Evolutionary conservation across 2,329 filamentous ascomycete genomes (phyloP).

Genomic region (Bipolaris gigantea): DNA sequence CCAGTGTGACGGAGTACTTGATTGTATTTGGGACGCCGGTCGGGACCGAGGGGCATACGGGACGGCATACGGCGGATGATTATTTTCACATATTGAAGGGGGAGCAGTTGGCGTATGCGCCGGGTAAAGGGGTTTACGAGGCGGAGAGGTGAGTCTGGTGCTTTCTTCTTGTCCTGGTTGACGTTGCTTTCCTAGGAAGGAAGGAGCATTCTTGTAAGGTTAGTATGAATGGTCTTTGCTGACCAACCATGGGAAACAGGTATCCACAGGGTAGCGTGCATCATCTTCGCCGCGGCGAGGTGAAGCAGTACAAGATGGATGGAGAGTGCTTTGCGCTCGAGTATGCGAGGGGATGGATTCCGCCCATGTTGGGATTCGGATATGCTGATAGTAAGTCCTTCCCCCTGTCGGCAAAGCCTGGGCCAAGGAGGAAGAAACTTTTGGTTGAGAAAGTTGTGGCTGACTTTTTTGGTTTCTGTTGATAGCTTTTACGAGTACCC

Average conservation of each 20-base stretch:
- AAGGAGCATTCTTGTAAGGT: background rate
- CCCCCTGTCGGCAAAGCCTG: background rate
- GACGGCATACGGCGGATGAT: slow-evolving; percentile 88
- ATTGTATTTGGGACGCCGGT: slow-evolving; percentile 59
- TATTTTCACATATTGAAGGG: slow-evolving; percentile 90
- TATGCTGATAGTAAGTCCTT: slow-evolving; percentile 66
- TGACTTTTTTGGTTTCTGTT: background rate
- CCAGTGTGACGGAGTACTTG: slow-evolving; percentile 72
- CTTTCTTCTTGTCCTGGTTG: background rate
- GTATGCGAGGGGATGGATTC: slow-evolving; percentile 87
- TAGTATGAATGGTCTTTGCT: background rate
- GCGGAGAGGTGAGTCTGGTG: slow-evolving; percentile 55
- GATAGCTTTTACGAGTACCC: slow-evolving; percentile 67
- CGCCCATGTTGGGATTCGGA: slow-evolving; percentile 88
- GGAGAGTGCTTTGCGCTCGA: slow-evolving; percentile 77
- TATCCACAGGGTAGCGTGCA: slow-evolving; percentile 72
- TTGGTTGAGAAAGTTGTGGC: background rate
- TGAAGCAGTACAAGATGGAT: slow-evolving; percentile 84
- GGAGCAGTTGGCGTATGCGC: slow-evolving; percentile 72
- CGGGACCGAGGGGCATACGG: slow-evolving; percentile 85
- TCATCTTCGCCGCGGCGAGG: slow-evolving; percentile 69
- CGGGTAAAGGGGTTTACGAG: slow-evolving; percentile 62
- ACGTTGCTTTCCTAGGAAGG: no score
- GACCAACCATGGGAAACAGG: slow-evolving; percentile 35
- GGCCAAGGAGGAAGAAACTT: background rate